Evolutionary conservation across 2,329 filamentous ascomycete species (phyloP).

Genomic region (Cladosporium sp.): DNA sequence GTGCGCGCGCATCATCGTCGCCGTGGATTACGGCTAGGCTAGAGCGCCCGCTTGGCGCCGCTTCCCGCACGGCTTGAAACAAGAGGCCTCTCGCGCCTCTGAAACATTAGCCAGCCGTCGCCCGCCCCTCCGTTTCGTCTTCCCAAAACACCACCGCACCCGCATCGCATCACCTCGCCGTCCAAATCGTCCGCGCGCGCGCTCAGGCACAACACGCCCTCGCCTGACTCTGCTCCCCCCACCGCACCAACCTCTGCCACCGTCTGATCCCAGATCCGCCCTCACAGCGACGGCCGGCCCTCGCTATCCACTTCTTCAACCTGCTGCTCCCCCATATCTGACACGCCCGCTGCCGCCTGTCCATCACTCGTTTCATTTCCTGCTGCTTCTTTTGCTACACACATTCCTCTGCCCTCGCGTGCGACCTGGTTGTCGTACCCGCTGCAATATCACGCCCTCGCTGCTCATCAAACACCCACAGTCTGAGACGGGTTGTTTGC

Average conservation of each 20-base stretch:
- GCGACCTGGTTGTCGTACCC: constrained; percentile 13
- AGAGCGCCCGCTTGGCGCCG: background rate
- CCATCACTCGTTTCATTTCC: constrained; percentile 11
- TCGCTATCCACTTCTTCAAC: constrained; percentile 11
- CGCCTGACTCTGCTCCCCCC: background rate
- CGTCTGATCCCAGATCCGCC: background rate
- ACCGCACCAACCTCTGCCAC: constrained; percentile 6
- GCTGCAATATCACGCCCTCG: constrained; percentile 5
- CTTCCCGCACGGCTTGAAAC: background rate
- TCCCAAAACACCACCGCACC: background rate
- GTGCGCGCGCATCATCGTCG: background rate
- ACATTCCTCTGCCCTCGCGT: constrained; percentile 9
- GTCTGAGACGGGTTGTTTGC: constrained; percentile 10
- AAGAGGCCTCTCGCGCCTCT: background rate
- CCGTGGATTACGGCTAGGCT: too few species aligned
- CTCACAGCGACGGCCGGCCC: constrained; percentile 13
- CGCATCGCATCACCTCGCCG: background rate
- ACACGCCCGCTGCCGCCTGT: constrained; percentile 13
- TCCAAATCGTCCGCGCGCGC: background rate
- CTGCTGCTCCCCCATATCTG: constrained; percentile 8
- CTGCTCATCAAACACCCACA: constrained; percentile 9
- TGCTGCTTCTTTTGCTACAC: constrained; percentile 7
- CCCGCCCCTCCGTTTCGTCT: constrained; percentile 1
- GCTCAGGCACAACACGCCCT: background rate
- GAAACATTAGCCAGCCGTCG: background rate